Evolutionary conservation across 345 rosid species (phyloP).

Genomic region (Raphanus sativus): DNA sequence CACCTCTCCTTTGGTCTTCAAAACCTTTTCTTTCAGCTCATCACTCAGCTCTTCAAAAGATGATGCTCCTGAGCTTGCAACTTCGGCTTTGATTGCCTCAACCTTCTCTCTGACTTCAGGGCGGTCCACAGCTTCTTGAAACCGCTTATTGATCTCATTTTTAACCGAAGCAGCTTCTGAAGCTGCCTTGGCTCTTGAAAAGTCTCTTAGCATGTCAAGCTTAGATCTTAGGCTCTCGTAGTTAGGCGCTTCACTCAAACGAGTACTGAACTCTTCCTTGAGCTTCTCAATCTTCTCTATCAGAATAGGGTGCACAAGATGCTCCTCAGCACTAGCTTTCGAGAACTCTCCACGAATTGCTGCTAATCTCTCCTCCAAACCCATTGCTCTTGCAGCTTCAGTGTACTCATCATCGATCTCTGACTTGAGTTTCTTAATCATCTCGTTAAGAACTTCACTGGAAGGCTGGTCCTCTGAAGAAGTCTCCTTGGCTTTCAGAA

Average conservation of each 20-base stretch:
- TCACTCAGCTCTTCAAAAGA: conserved; percentile 53
- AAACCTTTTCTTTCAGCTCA: conserved; percentile 55
- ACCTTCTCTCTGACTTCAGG: conserved; percentile 66
- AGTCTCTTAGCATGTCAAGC: conserved; percentile 69
- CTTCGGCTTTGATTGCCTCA: conserved; percentile 59
- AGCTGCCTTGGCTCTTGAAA: conserved; percentile 56
- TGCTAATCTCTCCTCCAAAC: conserved; percentile 54
- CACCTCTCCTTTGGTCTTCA: conserved; percentile 50
- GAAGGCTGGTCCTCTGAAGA: conserved; percentile 48
- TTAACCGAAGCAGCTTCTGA: conserved; percentile 42
- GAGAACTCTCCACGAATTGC: conserved; percentile 52
- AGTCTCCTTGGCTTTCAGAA: conserved; percentile 63
- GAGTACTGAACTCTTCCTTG: conserved; percentile 53
- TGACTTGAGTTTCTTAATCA: conserved; percentile 65
- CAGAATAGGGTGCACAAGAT: conserved; percentile 55
- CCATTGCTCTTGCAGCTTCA: conserved; percentile 63
- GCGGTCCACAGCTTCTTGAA: conserved; percentile 57
- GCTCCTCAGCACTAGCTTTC: conserved; percentile 52
- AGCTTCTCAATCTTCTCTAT: conserved; percentile 67
- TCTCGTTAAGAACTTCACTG: conserved; percentile 49
- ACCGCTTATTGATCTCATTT: conserved; percentile 58
- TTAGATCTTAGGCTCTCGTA: conserved; percentile 60
- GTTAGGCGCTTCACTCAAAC: conserved; percentile 61
- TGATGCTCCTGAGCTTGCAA: conserved; percentile 51
- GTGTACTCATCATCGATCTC: conserved; percentile 73